These are phyloP conservation scores for Solanum chacoense DNA, from an alignment of 305 asterid species.

Conservation along the genomic window DNA sequence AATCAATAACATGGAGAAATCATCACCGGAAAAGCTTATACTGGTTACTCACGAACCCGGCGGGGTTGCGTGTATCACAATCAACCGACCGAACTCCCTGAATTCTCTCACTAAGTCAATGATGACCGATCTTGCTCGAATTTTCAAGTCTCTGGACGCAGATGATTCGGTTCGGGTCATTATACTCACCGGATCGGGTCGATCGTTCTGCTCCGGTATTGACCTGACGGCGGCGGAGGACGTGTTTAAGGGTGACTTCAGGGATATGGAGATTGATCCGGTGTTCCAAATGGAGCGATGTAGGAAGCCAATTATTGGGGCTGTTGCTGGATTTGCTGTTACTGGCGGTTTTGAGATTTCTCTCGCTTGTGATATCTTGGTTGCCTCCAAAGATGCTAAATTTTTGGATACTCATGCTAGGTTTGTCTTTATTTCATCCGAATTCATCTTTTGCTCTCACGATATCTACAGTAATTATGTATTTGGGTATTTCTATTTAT, in stretches of 20 bases:
- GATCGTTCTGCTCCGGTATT: constrained; percentile 86
- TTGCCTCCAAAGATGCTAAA: constrained; percentile 78
- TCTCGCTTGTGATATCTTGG: constrained; percentile 76
- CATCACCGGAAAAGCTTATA: constrained; percentile 51
- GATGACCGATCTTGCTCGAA: constrained; percentile 54
- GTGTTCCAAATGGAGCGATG: constrained; percentile 86
- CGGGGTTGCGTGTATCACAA: constrained; percentile 57
- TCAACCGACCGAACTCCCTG: constrained; percentile 78
- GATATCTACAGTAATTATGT: neutral
- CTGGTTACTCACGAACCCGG: constrained; percentile 33
- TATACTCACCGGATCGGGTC: constrained; percentile 65
- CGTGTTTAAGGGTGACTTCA: constrained; percentile 77
- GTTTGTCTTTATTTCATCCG: constrained; percentile 10
- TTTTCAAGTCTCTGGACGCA: constrained; percentile 38
- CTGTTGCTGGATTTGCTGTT: constrained; percentile 73
- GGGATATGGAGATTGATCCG: constrained; percentile 59
- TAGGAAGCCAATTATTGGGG: constrained; percentile 77
- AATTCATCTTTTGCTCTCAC: neutral
- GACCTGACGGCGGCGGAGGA: constrained; percentile 88
- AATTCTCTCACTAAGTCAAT: constrained; percentile 63
- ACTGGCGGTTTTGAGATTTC: constrained; percentile 97
- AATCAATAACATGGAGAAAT: constrained; percentile 3
- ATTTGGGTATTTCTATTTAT: neutral
- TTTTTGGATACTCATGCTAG: constrained; percentile 94
- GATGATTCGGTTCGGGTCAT: constrained; percentile 65